Evolutionary conservation across 768 basidiomycete species (phyloP).

Genomic region (Lactarius deliciosus): DNA sequence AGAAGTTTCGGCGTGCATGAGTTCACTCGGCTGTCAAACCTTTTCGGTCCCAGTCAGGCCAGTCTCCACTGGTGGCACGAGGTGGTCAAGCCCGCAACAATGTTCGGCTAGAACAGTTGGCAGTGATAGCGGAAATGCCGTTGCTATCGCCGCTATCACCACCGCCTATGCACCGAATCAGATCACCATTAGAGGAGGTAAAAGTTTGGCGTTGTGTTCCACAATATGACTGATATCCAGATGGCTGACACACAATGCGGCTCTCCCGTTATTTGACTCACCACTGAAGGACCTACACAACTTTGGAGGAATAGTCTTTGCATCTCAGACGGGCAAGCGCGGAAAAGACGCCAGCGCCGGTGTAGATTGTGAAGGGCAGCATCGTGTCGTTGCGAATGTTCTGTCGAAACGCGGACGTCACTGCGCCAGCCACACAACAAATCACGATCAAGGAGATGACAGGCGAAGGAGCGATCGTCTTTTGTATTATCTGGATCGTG

Average conservation of each 20-base stretch:
- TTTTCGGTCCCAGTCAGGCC: neutral
- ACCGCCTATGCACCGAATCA: neutral
- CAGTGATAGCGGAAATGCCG: neutral
- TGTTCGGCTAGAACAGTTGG: neutral
- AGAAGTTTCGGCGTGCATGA: neutral
- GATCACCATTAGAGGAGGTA: too few species aligned
- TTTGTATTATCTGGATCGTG: neutral
- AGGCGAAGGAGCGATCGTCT: neutral
- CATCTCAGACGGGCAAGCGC: neutral
- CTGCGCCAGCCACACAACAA: neutral
- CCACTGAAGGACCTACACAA: neutral
- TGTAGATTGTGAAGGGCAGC: slow-evolving; percentile 2
- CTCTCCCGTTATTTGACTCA: too few species aligned
- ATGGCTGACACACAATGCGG: neutral
- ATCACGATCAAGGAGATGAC: slow-evolving; percentile 6
- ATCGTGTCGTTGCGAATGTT: neutral
- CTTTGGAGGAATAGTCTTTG: neutral
- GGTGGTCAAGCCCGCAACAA: neutral
- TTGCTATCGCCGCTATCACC: neutral
- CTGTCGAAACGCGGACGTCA: slow-evolving; percentile 9
- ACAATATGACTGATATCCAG: neutral
- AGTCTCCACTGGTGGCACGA: neutral
- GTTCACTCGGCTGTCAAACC: neutral
- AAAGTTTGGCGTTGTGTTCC: too few species aligned
- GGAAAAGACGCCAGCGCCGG: neutral